Evolutionary conservation across 139 green algal species (phyloP), one percentile per base, ranked within the genome.

Genomic region (Coccomyxa sp.): DNA sequence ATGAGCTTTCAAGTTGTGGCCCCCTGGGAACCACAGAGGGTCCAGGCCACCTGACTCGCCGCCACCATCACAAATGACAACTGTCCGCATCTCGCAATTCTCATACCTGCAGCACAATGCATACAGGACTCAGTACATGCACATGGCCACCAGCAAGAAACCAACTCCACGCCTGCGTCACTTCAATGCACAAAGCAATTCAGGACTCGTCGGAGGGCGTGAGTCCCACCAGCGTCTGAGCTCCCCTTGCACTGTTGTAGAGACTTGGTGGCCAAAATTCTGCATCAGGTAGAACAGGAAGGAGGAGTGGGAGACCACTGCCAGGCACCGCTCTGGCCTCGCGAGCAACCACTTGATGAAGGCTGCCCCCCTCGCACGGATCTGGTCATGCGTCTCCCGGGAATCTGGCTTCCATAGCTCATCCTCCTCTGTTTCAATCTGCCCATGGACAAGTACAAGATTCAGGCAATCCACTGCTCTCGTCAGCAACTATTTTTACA

Each of bases 61-160:
- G 31, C 81, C 81, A n/a, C 77, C n/a, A 21, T 88, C 83, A 21
- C 59, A 77, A n/a, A 91, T 30, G 71, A 86, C 76, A 67, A 91
- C 67, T 1, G 67, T 89, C 18, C 88, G 85, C 85, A 91, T 85
- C 85, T 91, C 88, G 30, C 88, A 91, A 81, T 91, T 89, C 71
- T 83, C 78, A 77, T 82, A 83, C 86, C 84, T 85, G 13, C 60
- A 58, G 75, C 80, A 45, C 27, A 81, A 28, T 74, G 71, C 71
- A 71, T 28, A 71, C 38, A 51, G 38, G 38, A 51, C 3, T 51
- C 38, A 51, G 38, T 7, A 51, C 38, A 11, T 51, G 38, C 38
- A n/a, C n/a, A n/a, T n/a, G n/a, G n/a, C n/a, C n/a, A n/a, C n/a
- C n/a, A 51, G 38, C 38, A 51, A 51, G 7, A 7, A 51, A 51